Base-by-base conservation (phyloP, 2,329 filamentous ascomycete genomes). In the Lachnellula arida region DNA sequence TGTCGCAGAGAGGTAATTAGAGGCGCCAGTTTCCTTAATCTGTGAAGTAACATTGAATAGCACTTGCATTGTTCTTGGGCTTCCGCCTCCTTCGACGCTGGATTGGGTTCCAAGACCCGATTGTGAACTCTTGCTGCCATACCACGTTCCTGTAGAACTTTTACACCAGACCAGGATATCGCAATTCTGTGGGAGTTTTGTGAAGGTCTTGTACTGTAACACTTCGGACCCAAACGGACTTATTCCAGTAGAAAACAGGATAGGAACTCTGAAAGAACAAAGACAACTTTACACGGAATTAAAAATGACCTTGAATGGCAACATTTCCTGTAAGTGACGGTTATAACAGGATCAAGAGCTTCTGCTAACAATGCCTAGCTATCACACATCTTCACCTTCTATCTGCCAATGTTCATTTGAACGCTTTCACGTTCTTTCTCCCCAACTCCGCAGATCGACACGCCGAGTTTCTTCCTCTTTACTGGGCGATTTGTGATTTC, bases 1-100 rank as follows among this genome's bases (percentile, higher is more conserved):
- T 60, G 83, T 87, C 49, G 82, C 84, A 17, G 84, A 87, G 64
- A 81, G 81, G 80, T 82, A 74, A 61, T 74, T 17, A n/a, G 22
- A 32, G 3, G 22, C 22, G 22, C 22, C 22, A 23, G 28, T 23
- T 64, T 50, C 32, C 32, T 42, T 5, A 1, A 14, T 54, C 8
- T 51, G 39, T 51, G n/a, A 25, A 32, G n/a, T 49, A 47, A 44
- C 25, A 14, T 28, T 7, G 8, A 4, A 23, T 42, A 83, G 80
- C 51, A 82, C 87, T 56, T 82, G 82, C 15, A 87, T 82, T n/a
- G 82, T 82, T n/a, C 82, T 86, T 66, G 85, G 85, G 11, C 82
- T 86, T 66, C 85, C 85, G 17, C 81, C 85, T 15, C 79, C 80
- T 59, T 86, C 79, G 37, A 73, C 78, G 51, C 86, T 80, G 69